phyloP scores from a whole-genome alignment of 2,329 filamentous ascomycete species.

The Esteya vermicola region DNA sequence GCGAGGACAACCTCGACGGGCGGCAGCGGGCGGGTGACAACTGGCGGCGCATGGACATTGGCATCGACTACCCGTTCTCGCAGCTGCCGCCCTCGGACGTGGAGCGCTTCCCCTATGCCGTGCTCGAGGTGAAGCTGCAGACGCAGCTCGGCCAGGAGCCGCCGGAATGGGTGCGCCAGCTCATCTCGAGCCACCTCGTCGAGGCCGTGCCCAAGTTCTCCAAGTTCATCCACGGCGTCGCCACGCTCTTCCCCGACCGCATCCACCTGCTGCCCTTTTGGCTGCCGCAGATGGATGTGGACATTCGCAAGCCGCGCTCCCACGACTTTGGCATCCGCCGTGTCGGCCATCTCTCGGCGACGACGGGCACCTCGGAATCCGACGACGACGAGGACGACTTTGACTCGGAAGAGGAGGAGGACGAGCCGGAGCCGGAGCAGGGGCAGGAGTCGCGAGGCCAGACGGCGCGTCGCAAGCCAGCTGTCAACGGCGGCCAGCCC shows the following conservation, averaged over 20 bases:
- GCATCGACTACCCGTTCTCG: conserved; percentile 86
- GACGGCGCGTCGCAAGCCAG: not conserved
- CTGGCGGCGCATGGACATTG: conserved; percentile 95
- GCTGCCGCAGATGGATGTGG: conserved; percentile 96
- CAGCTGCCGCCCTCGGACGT: conserved; percentile 77
- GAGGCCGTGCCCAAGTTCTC: conserved; percentile 99
- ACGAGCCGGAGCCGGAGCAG: conserved; percentile 30
- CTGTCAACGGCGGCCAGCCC: too few relatives aligned
- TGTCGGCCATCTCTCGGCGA: conserved; percentile 57
- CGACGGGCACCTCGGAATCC: conserved; percentile 64
- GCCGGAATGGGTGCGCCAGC: conserved; percentile 88
- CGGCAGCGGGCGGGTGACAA: conserved; percentile 64
- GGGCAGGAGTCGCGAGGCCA: conserved; percentile 16
- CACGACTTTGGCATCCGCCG: conserved; percentile 86
- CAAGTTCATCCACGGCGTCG: conserved; percentile 95
- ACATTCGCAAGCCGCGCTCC: conserved; percentile 84
- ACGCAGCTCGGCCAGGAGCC: conserved; percentile 91
- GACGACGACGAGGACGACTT: conserved; percentile 42
- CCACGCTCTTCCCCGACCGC: conserved; percentile 69
- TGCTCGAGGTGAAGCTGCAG: conserved; percentile 94
- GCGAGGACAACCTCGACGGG: conserved; percentile 90
- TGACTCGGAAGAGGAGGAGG: conserved; percentile 51
- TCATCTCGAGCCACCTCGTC: conserved; percentile 85
- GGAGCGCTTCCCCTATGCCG: conserved; percentile 86
- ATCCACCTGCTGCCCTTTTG: conserved; percentile 91